Percentiles rank a stretch among this genome's conserved stretches.
phyloP scores from a whole-genome alignment of 2,329 filamentous ascomycete genomes.

The Fusarium clavum region DNA sequence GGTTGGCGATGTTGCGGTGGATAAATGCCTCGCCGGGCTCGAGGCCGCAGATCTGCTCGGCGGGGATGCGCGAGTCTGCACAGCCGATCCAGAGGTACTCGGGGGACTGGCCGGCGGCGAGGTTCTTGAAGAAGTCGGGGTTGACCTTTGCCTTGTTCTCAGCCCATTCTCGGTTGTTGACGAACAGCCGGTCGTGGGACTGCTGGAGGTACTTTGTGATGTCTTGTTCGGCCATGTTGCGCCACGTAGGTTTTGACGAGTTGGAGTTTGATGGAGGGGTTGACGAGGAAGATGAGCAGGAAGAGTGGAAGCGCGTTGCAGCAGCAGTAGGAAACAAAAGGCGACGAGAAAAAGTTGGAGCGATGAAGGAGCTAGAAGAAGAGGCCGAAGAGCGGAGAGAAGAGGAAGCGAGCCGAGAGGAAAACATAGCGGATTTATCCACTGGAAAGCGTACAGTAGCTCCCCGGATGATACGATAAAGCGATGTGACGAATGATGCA shows the following conservation, averaged over 20 bases:
- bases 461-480: conserved; percentile 25
- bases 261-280: conserved; percentile 4
- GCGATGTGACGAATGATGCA: conserved; percentile 18
- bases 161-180: conserved; percentile 76
- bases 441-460: conserved; percentile 1
- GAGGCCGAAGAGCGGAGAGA: conserved; percentile 25
- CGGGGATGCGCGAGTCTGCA: conserved; percentile 90
- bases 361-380: conserved; percentile 8
- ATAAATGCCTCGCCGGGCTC: conserved; percentile 93
- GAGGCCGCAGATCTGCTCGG: conserved; percentile 85
- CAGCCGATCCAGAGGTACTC: conserved; percentile 91
- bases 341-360: conserved; percentile 2
- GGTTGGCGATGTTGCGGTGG: conserved; percentile 94
- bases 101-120: conserved; percentile 73
- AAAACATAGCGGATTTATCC: conserved; percentile 41
- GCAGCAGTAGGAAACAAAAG: background rate
- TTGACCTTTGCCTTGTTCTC: conserved; percentile 67
- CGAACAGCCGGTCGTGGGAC: conserved; percentile 75
- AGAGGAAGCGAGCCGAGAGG: conserved; percentile 37
- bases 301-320: conserved; percentile 15
- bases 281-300: conserved; percentile 11
- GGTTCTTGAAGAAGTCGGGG: conserved; percentile 73
- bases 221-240: conserved; percentile 54
- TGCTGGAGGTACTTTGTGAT: conserved; percentile 68
- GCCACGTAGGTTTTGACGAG: conserved; percentile 33